Base-by-base conservation (phyloP, 2,329 filamentous ascomycete species). In the Diplodia seriata region DNA sequence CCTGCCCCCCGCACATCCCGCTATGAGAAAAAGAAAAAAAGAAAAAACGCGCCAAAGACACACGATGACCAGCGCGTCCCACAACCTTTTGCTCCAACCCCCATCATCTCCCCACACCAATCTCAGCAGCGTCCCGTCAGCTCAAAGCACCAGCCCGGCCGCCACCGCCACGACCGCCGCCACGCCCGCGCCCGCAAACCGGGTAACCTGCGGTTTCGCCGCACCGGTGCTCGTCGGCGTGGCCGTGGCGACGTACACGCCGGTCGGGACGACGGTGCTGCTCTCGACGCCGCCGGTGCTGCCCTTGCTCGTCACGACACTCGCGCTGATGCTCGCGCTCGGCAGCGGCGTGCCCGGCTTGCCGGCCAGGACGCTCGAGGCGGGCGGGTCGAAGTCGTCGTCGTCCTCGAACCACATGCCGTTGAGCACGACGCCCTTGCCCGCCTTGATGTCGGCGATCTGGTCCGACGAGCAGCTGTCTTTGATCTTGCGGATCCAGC, bases 401-500 rank as follows among this genome's bases (percentile, higher is more conserved):
- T 68, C 67, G 23, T 72, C 66, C 15, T 66, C 71, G 62, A 68
- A 70, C 71, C 71, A 76, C 12, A 73, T 66, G 14, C 74, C 74
- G 11, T 66, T 50, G 14, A 71, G 68, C 3, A 76, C 72, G 11
- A 70, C 66, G 9, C 74, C 90, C 38, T 85, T 73, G 3, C 83
- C 82, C 1, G 77, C 77, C 8, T 79, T 72, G 56, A 88, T 82
- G 69, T 80, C 83, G 31, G 81, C 73, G 4, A 81, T 79, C 72
- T 87, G 80, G 1, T 86, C 83, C 6, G 81, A 73, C 0, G 81
- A 81, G 74, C 89, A 91, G 0, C 86, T 87, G 1, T 75, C 74
- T 12, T 74, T 73, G 49, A 86, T 80, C 55, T 78, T 79, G 26
- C 89, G 83, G 9, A 91, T 73, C 78, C 85, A 92, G 77, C 89